phyloP scores from a whole-genome alignment of 345 rosid species.

The Cochlearia excelsa region DNA sequence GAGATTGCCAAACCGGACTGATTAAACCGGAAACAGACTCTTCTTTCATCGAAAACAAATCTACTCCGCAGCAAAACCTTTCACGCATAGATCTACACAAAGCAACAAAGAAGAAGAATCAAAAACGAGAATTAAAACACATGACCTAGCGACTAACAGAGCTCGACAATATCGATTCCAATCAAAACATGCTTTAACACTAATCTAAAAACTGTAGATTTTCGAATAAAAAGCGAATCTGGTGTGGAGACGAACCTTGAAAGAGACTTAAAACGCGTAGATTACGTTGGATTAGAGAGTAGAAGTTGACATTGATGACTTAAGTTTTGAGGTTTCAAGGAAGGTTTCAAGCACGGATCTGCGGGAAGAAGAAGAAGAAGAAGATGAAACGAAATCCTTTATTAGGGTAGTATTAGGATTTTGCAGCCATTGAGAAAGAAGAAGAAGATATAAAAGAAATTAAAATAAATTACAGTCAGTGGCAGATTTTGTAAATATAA shows the following conservation, averaged over 20 bases:
- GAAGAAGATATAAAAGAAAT: slow-evolving; percentile 16
- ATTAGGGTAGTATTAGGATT: slow-evolving; percentile 8
- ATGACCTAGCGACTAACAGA: slow-evolving; percentile 3
- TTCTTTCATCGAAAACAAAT: slow-evolving; percentile 56
- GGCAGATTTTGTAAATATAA: no score
- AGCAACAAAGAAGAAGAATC: slow-evolving; percentile 5
- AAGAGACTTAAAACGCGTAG: neutral
- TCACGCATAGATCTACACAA: neutral
- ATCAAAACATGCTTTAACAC: slow-evolving; percentile 13
- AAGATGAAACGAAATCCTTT: neutral
- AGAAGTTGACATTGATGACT: no score
- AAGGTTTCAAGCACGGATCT: slow-evolving; percentile 25
- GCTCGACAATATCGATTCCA: slow-evolving; percentile 1
- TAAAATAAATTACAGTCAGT: slow-evolving; percentile 16
- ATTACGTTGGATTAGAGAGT: neutral
- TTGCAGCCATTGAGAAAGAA: slow-evolving; percentile 24
- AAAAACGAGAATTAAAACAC: slow-evolving; percentile 8
- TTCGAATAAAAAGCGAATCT: slow-evolving; percentile 13
- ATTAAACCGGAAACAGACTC: slow-evolving; percentile 41
- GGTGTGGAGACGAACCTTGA: slow-evolving; percentile 24
- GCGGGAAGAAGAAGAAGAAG: slow-evolving; percentile 13
- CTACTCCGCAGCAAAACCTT: slow-evolving; percentile 22
- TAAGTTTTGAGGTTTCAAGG: slow-evolving; percentile 20
- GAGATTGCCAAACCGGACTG: slow-evolving; percentile 37
- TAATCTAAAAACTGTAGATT: slow-evolving; percentile 5